A percentile compares a stretch with the other conserved stretches of the same genome.
phyloP scores from a whole-genome alignment of 345 rosid species.

The Brassica napus region DNA sequence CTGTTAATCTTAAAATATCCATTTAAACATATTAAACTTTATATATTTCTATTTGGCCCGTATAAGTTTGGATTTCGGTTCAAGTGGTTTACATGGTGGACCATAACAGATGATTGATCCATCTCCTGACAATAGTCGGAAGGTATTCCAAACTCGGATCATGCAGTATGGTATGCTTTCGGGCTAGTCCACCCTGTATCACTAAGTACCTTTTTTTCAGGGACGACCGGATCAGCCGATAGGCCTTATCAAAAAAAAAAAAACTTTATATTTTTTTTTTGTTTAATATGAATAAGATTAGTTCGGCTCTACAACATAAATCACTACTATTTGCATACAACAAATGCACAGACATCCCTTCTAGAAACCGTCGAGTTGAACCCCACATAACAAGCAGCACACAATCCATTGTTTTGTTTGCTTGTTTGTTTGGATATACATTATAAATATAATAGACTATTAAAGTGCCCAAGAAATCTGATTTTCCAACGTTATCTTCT shows the following conservation, averaged over 20 bases:
- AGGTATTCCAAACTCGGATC: no score
- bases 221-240: no score
- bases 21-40: neutral
- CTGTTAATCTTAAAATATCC: neutral
- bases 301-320: neutral
- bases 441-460: neutral
- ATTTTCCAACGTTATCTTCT: slow-evolving; percentile 26
- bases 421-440: neutral
- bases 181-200: no score
- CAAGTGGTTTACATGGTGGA: no score
- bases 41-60: no score
- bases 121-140: no score
- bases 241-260: no score
- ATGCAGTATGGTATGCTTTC: no score
- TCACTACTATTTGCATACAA: neutral
- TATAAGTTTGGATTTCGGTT: no score
- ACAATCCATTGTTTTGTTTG: neutral
- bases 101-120: no score
- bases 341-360: neutral
- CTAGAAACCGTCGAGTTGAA: slow-evolving; percentile 18
- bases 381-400: slow-evolving; percentile 11
- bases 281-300: neutral
- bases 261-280: neutral
- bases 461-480: slow-evolving; percentile 29
- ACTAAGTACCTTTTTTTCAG: no score